Percentiles rank a stretch among this genome's conserved stretches.
Evolutionary conservation across 768 basidiomycete species (phyloP).

Genomic region (Mycena floridula): DNA sequence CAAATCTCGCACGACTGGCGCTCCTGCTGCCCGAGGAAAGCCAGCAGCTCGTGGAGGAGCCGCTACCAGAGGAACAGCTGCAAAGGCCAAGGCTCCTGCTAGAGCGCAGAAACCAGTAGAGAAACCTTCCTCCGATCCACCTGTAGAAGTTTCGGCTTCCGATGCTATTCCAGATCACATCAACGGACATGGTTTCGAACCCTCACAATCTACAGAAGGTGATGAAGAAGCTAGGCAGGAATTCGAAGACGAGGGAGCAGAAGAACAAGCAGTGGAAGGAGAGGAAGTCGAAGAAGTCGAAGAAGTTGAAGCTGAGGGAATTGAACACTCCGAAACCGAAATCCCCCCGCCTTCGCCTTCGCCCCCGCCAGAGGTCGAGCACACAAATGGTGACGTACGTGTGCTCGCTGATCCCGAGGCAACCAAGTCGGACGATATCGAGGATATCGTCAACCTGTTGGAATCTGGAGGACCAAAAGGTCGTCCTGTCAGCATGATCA

Average conservation of each 20-base stretch:
- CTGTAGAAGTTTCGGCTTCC: neutral
- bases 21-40: slow-evolving; percentile 20
- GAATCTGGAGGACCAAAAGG: slow-evolving; percentile 23
- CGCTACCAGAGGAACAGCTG: slow-evolving; percentile 2
- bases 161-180: neutral
- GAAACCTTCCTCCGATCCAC: neutral
- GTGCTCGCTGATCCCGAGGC: too few species aligned
- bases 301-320: neutral
- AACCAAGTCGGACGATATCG: slow-evolving; percentile 32
- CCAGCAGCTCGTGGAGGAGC: slow-evolving; percentile 10
- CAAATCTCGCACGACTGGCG: slow-evolving; percentile 41
- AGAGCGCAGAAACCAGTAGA: neutral
- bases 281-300: slow-evolving; percentile 1
- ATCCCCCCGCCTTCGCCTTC: too few species aligned
- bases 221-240: slow-evolving; percentile 8
- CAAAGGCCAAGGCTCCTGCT: slow-evolving; percentile 1
- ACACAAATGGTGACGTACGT: too few species aligned
- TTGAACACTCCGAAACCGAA: neutral
- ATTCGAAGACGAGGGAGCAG: slow-evolving; percentile 16
- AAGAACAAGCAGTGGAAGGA: slow-evolving; percentile 6
- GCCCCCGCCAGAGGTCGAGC: too few species aligned
- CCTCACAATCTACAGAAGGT: slow-evolving; percentile 1
- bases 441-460: slow-evolving; percentile 41
- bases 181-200: slow-evolving; percentile 1
- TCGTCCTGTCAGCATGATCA: slow-evolving; percentile 26